Evolutionary conservation across 441 rosid species (phyloP).

Genomic region (Adansonia grandidieri): DNA sequence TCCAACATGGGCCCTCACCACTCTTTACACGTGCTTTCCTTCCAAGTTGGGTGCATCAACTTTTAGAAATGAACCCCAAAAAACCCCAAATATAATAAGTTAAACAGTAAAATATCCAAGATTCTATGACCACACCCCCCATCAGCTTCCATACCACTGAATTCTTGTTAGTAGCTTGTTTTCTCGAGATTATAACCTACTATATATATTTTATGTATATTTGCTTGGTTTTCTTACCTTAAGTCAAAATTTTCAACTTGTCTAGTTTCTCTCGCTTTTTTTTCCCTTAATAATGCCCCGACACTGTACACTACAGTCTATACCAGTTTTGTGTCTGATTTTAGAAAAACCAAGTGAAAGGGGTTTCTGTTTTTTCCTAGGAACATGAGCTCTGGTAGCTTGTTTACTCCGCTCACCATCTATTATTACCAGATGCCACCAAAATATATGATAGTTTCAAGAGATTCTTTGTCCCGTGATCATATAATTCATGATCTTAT

Average conservation of each 20-base stretch:
- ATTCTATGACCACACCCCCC: constrained; percentile 39
- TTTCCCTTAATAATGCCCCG: constrained; percentile 30
- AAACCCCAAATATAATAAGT: constrained; percentile 29
- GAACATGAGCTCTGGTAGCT: constrained; percentile 35
- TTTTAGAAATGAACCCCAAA: constrained; percentile 32
- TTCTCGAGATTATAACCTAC: constrained; percentile 36
- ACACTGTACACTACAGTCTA: constrained; percentile 37
- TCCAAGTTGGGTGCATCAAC: constrained; percentile 36
- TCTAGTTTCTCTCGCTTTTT: constrained; percentile 35
- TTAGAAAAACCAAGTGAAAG: constrained; percentile 22
- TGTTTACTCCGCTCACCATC: neutral
- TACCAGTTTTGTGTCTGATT: constrained; percentile 41
- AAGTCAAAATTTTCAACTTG: constrained; percentile 48
- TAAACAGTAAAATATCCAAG: constrained; percentile 44
- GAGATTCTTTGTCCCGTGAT: constrained; percentile 69
- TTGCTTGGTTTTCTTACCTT: constrained; percentile 29
- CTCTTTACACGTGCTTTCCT: constrained; percentile 43
- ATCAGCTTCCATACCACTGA: constrained; percentile 29
- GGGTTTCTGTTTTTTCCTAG: constrained; percentile 36
- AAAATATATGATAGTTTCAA: constrained; percentile 43
- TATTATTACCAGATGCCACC: constrained; percentile 34
- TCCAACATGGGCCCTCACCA: constrained; percentile 26
- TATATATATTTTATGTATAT: neutral
- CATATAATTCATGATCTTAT: constrained; percentile 38
- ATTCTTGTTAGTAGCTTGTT: constrained; percentile 18